These are phyloP conservation scores for Rhodotorula sp. DNA, from an alignment of 1,284 basidiomycete species.

Conservation along the genomic window DNA sequence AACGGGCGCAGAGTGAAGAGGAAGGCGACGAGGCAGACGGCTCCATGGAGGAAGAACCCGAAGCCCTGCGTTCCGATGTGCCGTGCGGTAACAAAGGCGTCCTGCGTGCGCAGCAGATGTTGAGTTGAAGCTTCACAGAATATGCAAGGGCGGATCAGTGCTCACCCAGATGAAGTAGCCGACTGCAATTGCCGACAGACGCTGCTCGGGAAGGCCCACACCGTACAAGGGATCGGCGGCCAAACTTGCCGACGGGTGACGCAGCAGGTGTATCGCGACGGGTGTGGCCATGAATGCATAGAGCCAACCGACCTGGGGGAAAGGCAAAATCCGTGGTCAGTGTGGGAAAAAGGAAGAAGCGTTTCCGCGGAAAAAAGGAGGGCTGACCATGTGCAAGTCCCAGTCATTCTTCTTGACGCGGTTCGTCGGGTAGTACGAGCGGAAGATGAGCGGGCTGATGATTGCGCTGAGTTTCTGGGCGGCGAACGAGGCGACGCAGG, in stretches of 20 bases:
- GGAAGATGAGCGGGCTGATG: constrained; percentile 45
- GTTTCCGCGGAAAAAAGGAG: too few relatives aligned
- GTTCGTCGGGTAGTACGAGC: constrained; percentile 45
- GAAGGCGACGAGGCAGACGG: constrained; percentile 46
- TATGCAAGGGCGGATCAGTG: neutral
- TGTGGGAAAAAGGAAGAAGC: too few relatives aligned
- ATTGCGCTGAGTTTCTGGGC: constrained; percentile 46
- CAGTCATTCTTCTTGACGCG: constrained; percentile 46
- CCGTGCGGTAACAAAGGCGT: constrained; percentile 45
- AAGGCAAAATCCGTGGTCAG: neutral
- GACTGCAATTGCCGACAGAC: constrained; percentile 32
- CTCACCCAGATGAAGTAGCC: constrained; percentile 40
- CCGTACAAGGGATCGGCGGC: constrained; percentile 32
- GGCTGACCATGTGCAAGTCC: constrained; percentile 50
- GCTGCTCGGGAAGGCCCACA: constrained; percentile 22
- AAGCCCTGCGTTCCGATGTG: constrained; percentile 47
- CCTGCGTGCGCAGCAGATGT: constrained; percentile 42
- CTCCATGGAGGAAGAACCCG: constrained; percentile 50
- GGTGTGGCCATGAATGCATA: constrained; percentile 37
- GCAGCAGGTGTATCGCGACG: constrained; percentile 24
- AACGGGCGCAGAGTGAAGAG: constrained; percentile 47
- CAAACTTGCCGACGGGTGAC: constrained; percentile 23
- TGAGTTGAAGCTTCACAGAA: neutral
- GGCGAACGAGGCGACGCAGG: constrained; percentile 45
- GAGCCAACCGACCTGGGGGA: constrained; percentile 45